Percentiles rank a stretch among this genome's conserved stretches.
These are phyloP conservation scores for Schoenoplectus tabernaemontani DNA, from an alignment of 202 grass and related monocot species.

Conservation along the genomic window DNA sequence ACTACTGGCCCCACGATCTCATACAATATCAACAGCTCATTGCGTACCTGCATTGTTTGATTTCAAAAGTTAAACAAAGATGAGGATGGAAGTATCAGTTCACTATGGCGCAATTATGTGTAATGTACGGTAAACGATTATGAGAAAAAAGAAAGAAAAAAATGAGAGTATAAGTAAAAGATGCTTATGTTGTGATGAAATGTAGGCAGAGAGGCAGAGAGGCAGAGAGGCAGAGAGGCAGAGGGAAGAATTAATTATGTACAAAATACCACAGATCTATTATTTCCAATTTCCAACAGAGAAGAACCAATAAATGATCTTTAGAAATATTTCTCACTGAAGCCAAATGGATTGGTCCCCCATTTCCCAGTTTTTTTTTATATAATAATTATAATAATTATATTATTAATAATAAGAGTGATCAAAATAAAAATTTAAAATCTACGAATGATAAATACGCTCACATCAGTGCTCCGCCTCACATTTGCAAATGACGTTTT, in stretches of 20 bases:
- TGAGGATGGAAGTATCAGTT: neutral
- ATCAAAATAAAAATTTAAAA: too few relatives aligned
- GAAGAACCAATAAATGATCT: conserved; percentile 22
- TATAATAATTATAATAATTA: too few relatives aligned
- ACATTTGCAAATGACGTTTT: too few relatives aligned
- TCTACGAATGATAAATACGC: too few relatives aligned
- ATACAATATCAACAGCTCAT: conserved; percentile 14
- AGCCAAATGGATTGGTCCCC: neutral
- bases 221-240: too few relatives aligned
- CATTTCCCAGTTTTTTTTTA: too few relatives aligned
- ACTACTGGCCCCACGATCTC: conserved; percentile 40
- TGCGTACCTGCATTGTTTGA: conserved; percentile 9
- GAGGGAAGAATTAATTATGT: conserved; percentile 22
- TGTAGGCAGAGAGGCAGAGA: conserved; percentile 10
- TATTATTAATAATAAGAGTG: too few relatives aligned
- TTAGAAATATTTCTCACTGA: neutral
- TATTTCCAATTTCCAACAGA: conserved; percentile 19
- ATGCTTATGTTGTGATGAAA: conserved; percentile 8
- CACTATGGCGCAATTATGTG: neutral
- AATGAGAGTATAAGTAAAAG: neutral
- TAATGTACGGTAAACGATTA: neutral
- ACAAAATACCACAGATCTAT: conserved; percentile 17
- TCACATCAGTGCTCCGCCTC: too few relatives aligned
- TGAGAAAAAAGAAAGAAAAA: neutral
- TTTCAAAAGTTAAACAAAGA: neutral